A percentile compares a stretch with the other conserved stretches of the same genome.
These are phyloP conservation scores for Trypanosoma lewisi DNA, from an alignment of 208 protist species.

Conservation along the genomic window DNA sequence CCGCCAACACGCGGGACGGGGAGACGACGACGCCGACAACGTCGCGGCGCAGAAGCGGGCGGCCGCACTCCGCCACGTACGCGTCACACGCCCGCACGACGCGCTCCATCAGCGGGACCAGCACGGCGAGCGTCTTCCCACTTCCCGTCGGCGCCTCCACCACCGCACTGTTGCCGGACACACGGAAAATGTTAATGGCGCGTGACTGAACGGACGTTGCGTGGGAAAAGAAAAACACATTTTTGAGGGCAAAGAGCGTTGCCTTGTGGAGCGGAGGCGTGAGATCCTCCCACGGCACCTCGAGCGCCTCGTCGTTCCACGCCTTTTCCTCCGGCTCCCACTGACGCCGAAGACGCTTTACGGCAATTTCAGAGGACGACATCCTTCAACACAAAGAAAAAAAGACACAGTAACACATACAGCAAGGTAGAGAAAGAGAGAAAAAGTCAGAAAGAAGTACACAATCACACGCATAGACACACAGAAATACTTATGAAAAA, in stretches of 20 bases:
- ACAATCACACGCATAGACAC: not conserved
- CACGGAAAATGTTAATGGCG: conserved; percentile 52
- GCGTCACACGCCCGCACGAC: conserved; percentile 55
- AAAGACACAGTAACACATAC: conserved; percentile 16
- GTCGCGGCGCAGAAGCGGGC: conserved; percentile 61
- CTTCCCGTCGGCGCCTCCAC: conserved; percentile 97
- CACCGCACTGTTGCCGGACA: conserved; percentile 55
- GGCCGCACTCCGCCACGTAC: conserved; percentile 36
- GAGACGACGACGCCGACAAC: conserved; percentile 78
- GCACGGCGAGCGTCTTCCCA: conserved; percentile 97
- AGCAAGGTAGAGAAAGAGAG: conserved; percentile 11
- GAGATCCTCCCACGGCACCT: conserved; percentile 83
- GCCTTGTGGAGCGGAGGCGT: conserved; percentile 60
- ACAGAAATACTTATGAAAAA: not conserved
- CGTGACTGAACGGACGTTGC: conserved; percentile 87
- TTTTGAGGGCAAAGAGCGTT: conserved; percentile 77
- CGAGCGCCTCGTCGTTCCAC: conserved; percentile 76
- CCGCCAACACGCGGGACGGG: conserved; percentile 78
- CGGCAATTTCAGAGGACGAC: conserved; percentile 34
- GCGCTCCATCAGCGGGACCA: conserved; percentile 89
- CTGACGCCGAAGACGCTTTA: conserved; percentile 73
- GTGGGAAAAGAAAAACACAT: conserved; percentile 91
- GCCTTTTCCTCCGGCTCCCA: conserved; percentile 83
- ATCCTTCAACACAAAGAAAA: conserved; percentile 9
- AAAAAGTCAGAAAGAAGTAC: not conserved